Base-by-base conservation (phyloP, 176 grass and related monocot species). In the Phoenix dactylifera region DNA sequence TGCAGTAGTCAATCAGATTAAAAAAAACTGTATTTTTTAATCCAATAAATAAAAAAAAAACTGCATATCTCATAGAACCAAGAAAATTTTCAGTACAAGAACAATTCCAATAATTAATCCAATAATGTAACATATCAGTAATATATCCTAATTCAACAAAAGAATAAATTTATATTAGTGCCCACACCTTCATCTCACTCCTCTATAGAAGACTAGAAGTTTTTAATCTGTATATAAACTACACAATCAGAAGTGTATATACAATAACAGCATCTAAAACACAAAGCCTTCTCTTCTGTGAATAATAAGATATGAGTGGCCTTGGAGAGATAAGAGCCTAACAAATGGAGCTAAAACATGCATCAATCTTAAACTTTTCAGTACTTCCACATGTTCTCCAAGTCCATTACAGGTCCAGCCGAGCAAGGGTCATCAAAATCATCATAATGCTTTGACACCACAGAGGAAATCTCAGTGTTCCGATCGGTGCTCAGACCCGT, bases 401-500 rank as follows among this genome's bases (percentile, higher is more conserved):
- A 60, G 74, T 87, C 63, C 2, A 77, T 66, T 49, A 49, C 26
- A 4, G 73, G 29, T 29, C 15, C 26, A 44, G 35, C 35, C 4
- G 50, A 25, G 26, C 28, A 44, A 18, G 17, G 23, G 30, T 83
- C 85, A 54, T 81, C 77, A 15, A 79, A n/a, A 22, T 83, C 67
- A 22, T 69, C 65, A 26, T 17, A 69, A 2, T 69, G 72, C 65
- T 66, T 51, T 17, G 70, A 76, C 48, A 59, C 22, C 23, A 74
- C 86, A n/a, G 91, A 97, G 4, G 87, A 91, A 39, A 97, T 97
- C 81, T 97, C 81, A 19, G 83, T 77, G 76, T 26, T 82, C 6
- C 64, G 69, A 53, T 70, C 59, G 54, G 63, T 67, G 61, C 58
- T 79, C 44, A 58, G 16, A 4, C 48, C 52, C 4, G 68, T 57